Evolutionary conservation across 2,329 filamentous ascomycete genomes (phyloP), one percentile per base, ranked within the genome.

Genomic region (Monosporascus cannonballus): DNA sequence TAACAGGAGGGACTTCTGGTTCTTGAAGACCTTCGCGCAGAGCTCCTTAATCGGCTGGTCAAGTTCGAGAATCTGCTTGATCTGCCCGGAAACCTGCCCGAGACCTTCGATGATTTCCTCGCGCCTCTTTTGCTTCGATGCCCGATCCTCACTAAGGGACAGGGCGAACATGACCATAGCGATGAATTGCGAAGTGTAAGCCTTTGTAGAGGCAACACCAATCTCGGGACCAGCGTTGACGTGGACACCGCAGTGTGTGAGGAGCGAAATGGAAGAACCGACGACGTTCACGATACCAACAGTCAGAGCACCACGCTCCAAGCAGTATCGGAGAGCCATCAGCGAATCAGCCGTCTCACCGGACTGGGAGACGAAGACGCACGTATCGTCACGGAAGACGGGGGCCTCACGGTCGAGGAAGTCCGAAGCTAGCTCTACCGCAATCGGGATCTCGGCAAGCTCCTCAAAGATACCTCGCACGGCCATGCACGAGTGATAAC

Each of bases 91-190:
- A 67, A 99, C 83, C 67, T 89, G 87, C 66, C 82, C 80, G 30
- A 99, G 85, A 65, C 94, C 93, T 63, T 95, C 87, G 81, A 99
- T 96, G 68, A 99, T 97, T 74, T 96, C 92, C 73, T 94, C 85
- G 34, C 94, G 88, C 68, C 93, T 85, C 77, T 88, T 84, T 66
- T 87, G 83, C 84, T 99, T 99, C 62, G 91, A 96, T 42, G 92
- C 90, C 64, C 94, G 90, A 73, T 99, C 94, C 76, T 99, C 94
- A 67, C 90, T 94, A 54, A 99, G 83, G 30, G 92, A 96, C 59
- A 99, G 80, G 6, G 94, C 94, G 67, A 99, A 97, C 94, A 99
- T 99, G 76, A 97, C 89, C 91, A 99, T 96, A 71, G 94, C 96
- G 68, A 99, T 90, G 73, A 97, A 99, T 72, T 99, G 94, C 47